Percentiles rank a stretch among this genome's conserved stretches.
phyloP scores from a whole-genome alignment of 345 rosid species.

The Brassica napus region Da-Ae NC_063446.1:37515501-37516000 shows the following conservation, averaged over 20 bases:
- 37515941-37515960: conserved; percentile 28
- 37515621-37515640: conserved; percentile 32
- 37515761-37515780: conserved; percentile 10
- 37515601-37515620: conserved; percentile 20
- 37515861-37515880: conserved; percentile 1
- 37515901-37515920: conserved; percentile 26
- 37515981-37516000: conserved; percentile 33
- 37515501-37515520: conserved; percentile 17
- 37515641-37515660: conserved; percentile 26
- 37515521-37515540: conserved; percentile 33
- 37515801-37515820: background rate
- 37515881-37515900: conserved; percentile 20
- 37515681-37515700: conserved; percentile 16
- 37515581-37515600: conserved; percentile 16
- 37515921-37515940: conserved; percentile 36
- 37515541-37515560: conserved; percentile 23
- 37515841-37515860: background rate
- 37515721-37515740: conserved; percentile 4
- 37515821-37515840: background rate
- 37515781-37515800: background rate
- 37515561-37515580: conserved; percentile 32
- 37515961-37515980: conserved; percentile 7
- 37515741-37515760: background rate
- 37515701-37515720: conserved; percentile 8
- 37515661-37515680: conserved; percentile 29